Evolutionary conservation across 441 rosid genomes (phyloP).

Genomic region (Erodium trifolium): DNA sequence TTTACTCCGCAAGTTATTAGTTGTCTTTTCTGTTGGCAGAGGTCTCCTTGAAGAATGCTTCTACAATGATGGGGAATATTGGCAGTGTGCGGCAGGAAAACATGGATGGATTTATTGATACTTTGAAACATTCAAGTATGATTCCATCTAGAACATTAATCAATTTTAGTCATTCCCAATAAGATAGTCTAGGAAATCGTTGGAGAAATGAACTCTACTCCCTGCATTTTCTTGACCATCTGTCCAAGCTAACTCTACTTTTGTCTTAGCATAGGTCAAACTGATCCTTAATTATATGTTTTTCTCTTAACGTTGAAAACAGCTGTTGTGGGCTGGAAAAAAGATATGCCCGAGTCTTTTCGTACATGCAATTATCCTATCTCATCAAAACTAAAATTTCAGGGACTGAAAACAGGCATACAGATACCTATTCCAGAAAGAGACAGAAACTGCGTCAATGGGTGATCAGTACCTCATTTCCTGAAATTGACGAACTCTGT

Average conservation of each 20-base stretch:
- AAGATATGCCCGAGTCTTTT: neutral
- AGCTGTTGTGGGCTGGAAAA: neutral
- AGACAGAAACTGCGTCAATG: slow-evolving; percentile 44
- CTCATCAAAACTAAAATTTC: slow-evolving; percentile 17
- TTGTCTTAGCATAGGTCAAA: neutral
- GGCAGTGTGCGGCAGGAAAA: slow-evolving; percentile 21
- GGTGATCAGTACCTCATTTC: slow-evolving; percentile 37
- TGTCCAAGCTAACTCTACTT: neutral
- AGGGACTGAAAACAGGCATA: slow-evolving; percentile 31
- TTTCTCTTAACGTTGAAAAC: neutral
- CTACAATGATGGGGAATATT: slow-evolving; percentile 21
- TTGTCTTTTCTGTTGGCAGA: slow-evolving; percentile 20
- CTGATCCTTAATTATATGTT: neutral
- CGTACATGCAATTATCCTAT: slow-evolving; percentile 7
- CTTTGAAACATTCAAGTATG: slow-evolving; percentile 25
- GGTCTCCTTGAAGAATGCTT: slow-evolving; percentile 21
- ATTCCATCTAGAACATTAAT: slow-evolving; percentile 4
- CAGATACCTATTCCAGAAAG: slow-evolving; percentile 41
- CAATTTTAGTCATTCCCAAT: too few species aligned
- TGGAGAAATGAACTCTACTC: neutral
- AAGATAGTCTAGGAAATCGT: neutral
- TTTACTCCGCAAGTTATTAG: slow-evolving; percentile 10
- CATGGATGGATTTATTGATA: slow-evolving; percentile 15
- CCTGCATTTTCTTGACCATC: slow-evolving; percentile 4
- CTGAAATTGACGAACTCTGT: slow-evolving; percentile 36